Evolutionary conservation across 441 rosid species (phyloP).

Genomic region (Aleurites moluccanus): DNA sequence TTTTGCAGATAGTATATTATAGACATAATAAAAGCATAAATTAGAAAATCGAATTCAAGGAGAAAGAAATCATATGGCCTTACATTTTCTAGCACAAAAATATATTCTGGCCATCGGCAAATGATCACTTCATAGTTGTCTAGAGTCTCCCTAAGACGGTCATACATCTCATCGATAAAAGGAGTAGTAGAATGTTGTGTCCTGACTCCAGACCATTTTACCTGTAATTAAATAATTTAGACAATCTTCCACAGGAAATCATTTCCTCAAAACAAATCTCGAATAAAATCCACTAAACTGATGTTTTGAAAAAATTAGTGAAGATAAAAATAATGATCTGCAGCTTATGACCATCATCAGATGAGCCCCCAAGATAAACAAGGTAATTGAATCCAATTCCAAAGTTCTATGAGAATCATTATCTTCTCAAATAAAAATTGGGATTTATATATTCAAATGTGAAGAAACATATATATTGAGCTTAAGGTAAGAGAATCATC

Average conservation of each 20-base stretch:
- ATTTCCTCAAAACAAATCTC: background rate
- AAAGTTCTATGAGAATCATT: background rate
- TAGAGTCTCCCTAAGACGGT: conserved; percentile 72
- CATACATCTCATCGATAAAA: conserved; percentile 93
- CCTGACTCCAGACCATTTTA: conserved; percentile 93
- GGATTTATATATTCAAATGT: background rate
- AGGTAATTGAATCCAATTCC: conserved; percentile 11
- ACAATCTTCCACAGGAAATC: background rate
- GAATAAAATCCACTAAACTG: background rate
- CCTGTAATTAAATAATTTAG: conserved; percentile 52
- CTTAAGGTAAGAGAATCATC: background rate
- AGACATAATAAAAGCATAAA: background rate
- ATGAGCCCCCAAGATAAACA: background rate
- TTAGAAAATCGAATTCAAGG: conserved; percentile 14
- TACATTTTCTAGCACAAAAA: conserved; percentile 90
- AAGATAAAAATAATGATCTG: background rate
- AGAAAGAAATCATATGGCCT: conserved; percentile 28
- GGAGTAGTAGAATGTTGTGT: conserved; percentile 97
- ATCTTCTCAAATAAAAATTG: background rate
- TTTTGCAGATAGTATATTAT: background rate
- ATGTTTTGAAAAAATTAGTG: background rate
- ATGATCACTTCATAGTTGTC: conserved; percentile 88
- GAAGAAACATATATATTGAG: background rate
- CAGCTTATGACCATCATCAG: background rate
- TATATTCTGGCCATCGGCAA: conserved; percentile 96